Conservation (phyloP, 2,329 filamentous ascomycete genomes). For the Aspergillaceae sp. region DNA sequence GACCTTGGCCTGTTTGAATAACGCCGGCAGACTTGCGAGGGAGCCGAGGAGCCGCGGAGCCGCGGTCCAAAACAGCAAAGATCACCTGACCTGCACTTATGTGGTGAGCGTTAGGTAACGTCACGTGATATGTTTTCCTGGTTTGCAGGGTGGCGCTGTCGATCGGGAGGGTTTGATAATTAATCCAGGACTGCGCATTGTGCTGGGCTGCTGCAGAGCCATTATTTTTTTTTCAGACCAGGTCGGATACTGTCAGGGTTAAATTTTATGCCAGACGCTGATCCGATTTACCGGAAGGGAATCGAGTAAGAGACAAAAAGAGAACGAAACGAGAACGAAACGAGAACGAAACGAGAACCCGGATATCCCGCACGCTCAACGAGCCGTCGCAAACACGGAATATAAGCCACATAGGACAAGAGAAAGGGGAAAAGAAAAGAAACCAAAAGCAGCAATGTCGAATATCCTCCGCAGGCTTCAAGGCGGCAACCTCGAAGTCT, state of each 20-base stretch:
- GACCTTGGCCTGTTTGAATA: too few relatives aligned
- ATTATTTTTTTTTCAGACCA: too few relatives aligned
- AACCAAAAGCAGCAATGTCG: constrained; percentile 22
- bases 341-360: too few relatives aligned
- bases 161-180: constrained; percentile 4
- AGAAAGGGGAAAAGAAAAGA: too few relatives aligned
- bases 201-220: background rate
- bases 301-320: too few relatives aligned
- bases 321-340: too few relatives aligned
- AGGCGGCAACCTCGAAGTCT: constrained; percentile 84
- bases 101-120: constrained; percentile 2
- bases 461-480: constrained; percentile 51
- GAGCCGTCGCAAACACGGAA: background rate
- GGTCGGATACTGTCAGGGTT: too few relatives aligned
- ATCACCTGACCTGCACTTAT: constrained; percentile 2
- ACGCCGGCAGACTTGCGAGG: constrained; percentile 9
- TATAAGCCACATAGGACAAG: background rate
- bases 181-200: constrained; percentile 1
- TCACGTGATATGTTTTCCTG: constrained; percentile 13
- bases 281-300: too few relatives aligned
- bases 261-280: too few relatives aligned
- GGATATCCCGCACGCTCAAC: background rate
- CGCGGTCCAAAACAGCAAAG: background rate
- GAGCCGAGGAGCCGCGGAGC: constrained; percentile 10
- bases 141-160: constrained; percentile 8